Evolutionary conservation across 1,284 basidiomycete genomes (phyloP), one percentile per base, ranked within the genome.

Genomic region (Inonotus obliquus): DNA sequence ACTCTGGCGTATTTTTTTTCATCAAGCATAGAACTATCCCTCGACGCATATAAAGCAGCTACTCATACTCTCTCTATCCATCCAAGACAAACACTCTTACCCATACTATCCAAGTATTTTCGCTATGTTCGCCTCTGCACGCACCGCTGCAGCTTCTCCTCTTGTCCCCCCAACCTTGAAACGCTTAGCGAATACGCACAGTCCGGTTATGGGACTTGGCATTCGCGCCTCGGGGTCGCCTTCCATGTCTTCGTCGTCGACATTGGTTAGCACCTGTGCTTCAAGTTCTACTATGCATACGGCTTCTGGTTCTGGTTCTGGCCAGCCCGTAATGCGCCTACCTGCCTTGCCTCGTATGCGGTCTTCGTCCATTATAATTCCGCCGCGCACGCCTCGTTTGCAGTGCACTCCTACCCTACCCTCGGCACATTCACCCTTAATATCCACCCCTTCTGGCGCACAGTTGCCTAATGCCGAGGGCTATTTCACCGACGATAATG

Each of bases 51-150:
- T 27, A 29, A 52, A 52, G 4, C 32, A 29, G 14, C 25, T 52
- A 35, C 51, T n/a, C 51, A 35, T 35, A 52, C 51, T 35, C 51
- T 52, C 51, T 17, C 29, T 52, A 37, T 19, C 51, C 25, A 23
- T 19, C 23, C 47, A 2, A 49, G 13, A 49, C 21, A 49, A n/a
- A 52, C 11, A 35, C 51, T 13, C 41, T 44, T n/a, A 52, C 51
- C 51, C 32, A 35, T 9, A 52, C 51, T 32, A 29, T 9, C 19
- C 13, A 4, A 3, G 23, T 7, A 17, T 52, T 19, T 25, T 35
- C 27, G 25, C 39, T 23, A 55, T 55, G 54, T 55, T 55, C 38
- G 54, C 54, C n/a, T 23, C 54, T 55, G 54, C 54, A n/a, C 51
- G 51, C 4, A 41, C 54, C 19, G 38, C 38, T 45, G 37, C 37